Percentiles rank a stretch among this genome's conserved stretches.
phyloP scores from a whole-genome alignment of 2,329 filamentous ascomycete genomes.

The Cladophialophora psammophila region DNA sequence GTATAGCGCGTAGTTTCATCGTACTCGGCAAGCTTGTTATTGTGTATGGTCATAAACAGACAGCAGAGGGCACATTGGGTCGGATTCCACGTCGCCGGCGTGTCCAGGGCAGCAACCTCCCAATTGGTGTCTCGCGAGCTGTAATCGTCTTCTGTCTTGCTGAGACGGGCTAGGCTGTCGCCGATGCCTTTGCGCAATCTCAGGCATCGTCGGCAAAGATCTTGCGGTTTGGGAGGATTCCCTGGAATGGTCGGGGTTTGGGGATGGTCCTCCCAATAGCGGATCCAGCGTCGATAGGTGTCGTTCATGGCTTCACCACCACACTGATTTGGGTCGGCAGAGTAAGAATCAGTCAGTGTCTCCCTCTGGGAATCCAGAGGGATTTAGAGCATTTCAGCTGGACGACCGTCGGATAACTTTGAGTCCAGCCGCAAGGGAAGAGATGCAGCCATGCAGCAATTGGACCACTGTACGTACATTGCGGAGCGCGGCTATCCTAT shows the following conservation, averaged over 20 bases:
- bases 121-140: background rate
- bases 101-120: background rate
- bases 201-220: background rate
- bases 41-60: slow-evolving; percentile 1
- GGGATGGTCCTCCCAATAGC: slow-evolving; percentile 4
- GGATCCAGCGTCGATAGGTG: slow-evolving; percentile 4
- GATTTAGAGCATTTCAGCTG: background rate
- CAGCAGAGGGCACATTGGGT: background rate
- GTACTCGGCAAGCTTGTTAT: slow-evolving; percentile 1
- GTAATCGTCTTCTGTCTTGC: background rate
- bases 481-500: background rate
- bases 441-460: slow-evolving; percentile 1
- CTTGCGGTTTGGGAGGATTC: background rate
- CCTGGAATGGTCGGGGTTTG: background rate
- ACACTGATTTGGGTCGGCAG: background rate
- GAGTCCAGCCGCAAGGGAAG: background rate
- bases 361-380: background rate
- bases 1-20: background rate
- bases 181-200: background rate
- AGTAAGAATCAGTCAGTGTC: too few species aligned
- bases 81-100: background rate
- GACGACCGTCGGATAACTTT: background rate
- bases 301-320: background rate
- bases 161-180: background rate
- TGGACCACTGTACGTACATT: background rate